Base-by-base conservation (phyloP, 176 grass and related monocot genomes). In the Eremochloa ophiuroides region DNA sequence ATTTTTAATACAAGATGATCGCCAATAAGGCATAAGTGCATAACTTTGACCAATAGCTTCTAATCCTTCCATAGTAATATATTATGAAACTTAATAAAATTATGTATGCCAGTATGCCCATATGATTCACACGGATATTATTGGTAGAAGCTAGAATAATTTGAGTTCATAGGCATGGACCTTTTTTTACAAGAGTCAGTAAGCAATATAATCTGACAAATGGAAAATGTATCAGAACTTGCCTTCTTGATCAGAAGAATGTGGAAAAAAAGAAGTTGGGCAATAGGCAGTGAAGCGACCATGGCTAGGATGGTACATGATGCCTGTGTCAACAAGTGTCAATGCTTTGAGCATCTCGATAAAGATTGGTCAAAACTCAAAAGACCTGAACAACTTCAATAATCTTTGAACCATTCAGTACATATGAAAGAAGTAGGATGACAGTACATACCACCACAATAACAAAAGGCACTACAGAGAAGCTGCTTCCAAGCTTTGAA, bases 241-340 rank as follows among this genome's bases (percentile, higher is more conserved):
- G 61, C 96, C 96, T 98, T 98, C 83, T 98, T 95, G 77, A 99
- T 93, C 43, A 99, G 80, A 86, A 99, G 91, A 86, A 99, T 89
- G 74, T 99, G 97, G 83, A 99, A 99, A 86, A 99, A 92, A 66
- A 99, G 94, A 82, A 99, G 97, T 74, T 99, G 93, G 6, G 87
- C 97, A 51, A 99, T 84, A 44, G 93, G 97, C 65, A 99, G 82
- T 77, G 83, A 92, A 51, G 97, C 97, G 71, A 96, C 47, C 89
- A 99, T 88, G 14, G 97, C 93, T 66, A 99, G 91, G 66, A 93
- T 89, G 58, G 93, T 99, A 81, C 97, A 99, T 31, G 91, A 88
- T 85, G 84, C 85, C 88, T 90, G 84, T 37, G 2, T 72, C 30
- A 66, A 83, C 62, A 62, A 81, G 67, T 38, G 58, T 77, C 17